Percentiles rank a stretch among this genome's conserved stretches.
phyloP scores from a whole-genome alignment of 345 rosid species.

The Boechera stricta region DNA sequence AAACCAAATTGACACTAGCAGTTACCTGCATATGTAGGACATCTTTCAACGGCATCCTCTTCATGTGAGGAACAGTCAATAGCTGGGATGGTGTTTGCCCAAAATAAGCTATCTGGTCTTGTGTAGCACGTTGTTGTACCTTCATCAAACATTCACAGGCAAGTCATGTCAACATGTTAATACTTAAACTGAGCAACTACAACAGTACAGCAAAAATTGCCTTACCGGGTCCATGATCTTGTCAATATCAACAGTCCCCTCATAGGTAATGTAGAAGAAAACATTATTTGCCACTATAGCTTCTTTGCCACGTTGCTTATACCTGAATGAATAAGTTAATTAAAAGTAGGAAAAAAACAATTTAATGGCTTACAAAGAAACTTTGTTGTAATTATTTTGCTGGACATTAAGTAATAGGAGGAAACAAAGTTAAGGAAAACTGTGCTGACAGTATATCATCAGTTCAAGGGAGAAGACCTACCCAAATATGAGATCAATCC shows the following conservation, averaged over 20 bases:
- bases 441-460: slow-evolving; percentile 12
- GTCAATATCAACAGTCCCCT: slow-evolving; percentile 92
- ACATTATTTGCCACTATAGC: slow-evolving; percentile 94
- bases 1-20: slow-evolving; percentile 30
- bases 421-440: slow-evolving; percentile 21
- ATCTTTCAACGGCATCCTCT: slow-evolving; percentile 77
- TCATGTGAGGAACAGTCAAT: slow-evolving; percentile 82
- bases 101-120: slow-evolving; percentile 99
- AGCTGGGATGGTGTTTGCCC: slow-evolving; percentile 99
- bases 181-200: slow-evolving; percentile 25
- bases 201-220: slow-evolving; percentile 24
- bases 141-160: slow-evolving; percentile 45
- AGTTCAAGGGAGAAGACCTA: slow-evolving; percentile 44
- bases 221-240: slow-evolving; percentile 91
- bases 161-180: slow-evolving; percentile 30
- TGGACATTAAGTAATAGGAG: slow-evolving; percentile 19
- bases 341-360: not conserved
- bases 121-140: slow-evolving; percentile 92
- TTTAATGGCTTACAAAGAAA: not conserved
- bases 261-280: slow-evolving; percentile 96
- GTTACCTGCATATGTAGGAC: slow-evolving; percentile 91
- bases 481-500: slow-evolving; percentile 99
- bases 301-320: slow-evolving; percentile 98
- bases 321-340: slow-evolving; percentile 57
- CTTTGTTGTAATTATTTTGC: slow-evolving; percentile 26